These are phyloP conservation scores for Russula brevipes DNA, from an alignment of 768 basidiomycete genomes.

Conservation along the genomic window DNA sequence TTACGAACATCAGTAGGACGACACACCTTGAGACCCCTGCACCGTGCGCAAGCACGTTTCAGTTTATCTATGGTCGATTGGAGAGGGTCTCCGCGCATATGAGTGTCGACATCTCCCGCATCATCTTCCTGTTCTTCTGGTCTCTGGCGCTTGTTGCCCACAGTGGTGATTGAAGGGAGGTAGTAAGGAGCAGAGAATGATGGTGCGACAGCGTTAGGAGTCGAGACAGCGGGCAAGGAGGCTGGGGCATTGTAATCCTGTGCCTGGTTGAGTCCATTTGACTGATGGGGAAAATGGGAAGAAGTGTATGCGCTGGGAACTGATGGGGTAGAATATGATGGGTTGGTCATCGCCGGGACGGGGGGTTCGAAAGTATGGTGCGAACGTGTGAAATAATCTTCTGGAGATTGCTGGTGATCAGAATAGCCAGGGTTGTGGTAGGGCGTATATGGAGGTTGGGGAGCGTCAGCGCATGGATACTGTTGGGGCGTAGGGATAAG, in stretches of 20 bases:
- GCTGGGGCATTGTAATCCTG: neutral
- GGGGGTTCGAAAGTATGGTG: constrained; percentile 7
- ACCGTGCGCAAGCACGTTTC: constrained; percentile 26
- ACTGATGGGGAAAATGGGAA: neutral
- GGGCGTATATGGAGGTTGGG: constrained; percentile 7
- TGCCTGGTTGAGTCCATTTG: constrained; percentile 1
- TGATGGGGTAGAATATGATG: neutral
- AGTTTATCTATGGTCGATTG: constrained; percentile 14
- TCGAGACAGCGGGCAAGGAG: neutral
- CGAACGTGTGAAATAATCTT: constrained; percentile 1
- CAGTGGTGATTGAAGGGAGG: neutral
- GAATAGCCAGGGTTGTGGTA: constrained; percentile 9
- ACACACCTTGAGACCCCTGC: constrained; percentile 24
- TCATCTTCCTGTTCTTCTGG: constrained; percentile 22
- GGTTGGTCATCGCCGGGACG: neutral
- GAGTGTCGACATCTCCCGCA: neutral
- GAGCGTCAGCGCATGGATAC: constrained; percentile 1
- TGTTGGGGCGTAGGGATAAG: constrained; percentile 4
- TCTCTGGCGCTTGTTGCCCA: constrained; percentile 21
- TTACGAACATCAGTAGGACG: neutral
- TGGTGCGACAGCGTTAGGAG: neutral
- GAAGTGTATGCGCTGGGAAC: neutral
- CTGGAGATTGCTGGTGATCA: constrained; percentile 5
- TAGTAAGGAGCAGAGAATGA: neutral
- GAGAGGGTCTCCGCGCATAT: neutral